Evolutionary conservation across 2,329 filamentous ascomycete genomes (phyloP), one percentile per base, ranked within the genome.

Genomic region (Dryadomyces quercus-mongolicae): DNA sequence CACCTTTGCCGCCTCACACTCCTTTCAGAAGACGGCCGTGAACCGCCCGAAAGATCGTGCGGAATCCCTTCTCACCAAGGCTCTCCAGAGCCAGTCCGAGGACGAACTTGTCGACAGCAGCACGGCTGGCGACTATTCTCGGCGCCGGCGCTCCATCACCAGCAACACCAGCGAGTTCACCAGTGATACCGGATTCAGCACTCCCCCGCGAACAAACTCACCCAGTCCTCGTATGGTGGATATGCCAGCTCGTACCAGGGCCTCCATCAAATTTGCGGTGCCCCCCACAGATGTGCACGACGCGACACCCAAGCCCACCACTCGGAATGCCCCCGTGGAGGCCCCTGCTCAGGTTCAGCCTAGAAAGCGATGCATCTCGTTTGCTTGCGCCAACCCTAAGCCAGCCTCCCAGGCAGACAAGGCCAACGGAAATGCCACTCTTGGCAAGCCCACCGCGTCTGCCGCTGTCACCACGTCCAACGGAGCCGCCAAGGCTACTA

Each of bases 131-230:
- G 60, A 62, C n/a, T 63, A 62, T 53, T 66, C 64, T 21, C 66
- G 69, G 38, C 71, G 77, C 56, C 71, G 77, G 61, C 74, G 82
- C 56, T 92, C 86, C 57, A 83, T 85, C 62, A 85, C 84, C 66
- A 94, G 88, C 73, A 92, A 85, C 64, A 73, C 82, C 60, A 95
- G 90, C 70, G 92, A 96, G 60, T 76, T 97, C 55, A 96, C 90
- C n/a, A 96, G 91, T 68, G 93, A 96, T 64, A 93, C 88, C 55
- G 91, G 88, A 56, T 72, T 94, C 56, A 95, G 91, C 18, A 96
- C 89, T 63, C 90, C 92, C 45, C 86, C 88, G n/a, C 78, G 89
- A 54, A 88, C 88, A 40, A 89, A 82, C 66, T 92, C 89, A 0
- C 89, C 91, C 1, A 97, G 92, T 64, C 92, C 93, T 18, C 89